These are phyloP conservation scores for Beta lomatogona DNA, from an alignment of 179 eudicot species.

Conservation along the genomic window DNA sequence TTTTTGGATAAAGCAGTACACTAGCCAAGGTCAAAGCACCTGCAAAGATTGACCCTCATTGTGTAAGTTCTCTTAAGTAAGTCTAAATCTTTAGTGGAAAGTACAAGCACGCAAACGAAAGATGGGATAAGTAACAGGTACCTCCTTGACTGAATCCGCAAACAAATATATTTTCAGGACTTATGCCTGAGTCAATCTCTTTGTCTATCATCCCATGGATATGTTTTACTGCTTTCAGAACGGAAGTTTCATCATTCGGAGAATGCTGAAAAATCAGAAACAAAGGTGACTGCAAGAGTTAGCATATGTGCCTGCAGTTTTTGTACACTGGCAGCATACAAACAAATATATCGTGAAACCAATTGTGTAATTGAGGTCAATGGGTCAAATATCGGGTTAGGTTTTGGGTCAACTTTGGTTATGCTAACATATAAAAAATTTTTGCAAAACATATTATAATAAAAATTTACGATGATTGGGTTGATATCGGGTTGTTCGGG, in stretches of 20 bases:
- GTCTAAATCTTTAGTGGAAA: slow-evolving; percentile 3
- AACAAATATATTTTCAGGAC: slow-evolving; percentile 80
- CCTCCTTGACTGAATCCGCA: slow-evolving; percentile 99
- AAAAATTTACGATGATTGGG: too few species aligned
- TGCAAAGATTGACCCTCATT: slow-evolving; percentile 34
- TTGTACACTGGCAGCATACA: too few species aligned
- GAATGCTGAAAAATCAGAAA: slow-evolving; percentile 56
- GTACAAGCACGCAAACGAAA: neutral
- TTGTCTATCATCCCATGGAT: slow-evolving; percentile 87
- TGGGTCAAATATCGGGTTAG: neutral
- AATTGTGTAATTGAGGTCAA: neutral
- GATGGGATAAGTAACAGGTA: slow-evolving; percentile 27
- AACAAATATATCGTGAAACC: too few species aligned
- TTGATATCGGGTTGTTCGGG: too few species aligned
- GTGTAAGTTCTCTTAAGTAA: neutral
- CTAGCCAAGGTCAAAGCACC: slow-evolving; percentile 99
- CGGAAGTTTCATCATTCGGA: slow-evolving; percentile 73
- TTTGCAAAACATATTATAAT: too few species aligned
- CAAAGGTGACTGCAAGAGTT: neutral
- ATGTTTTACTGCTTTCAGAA: slow-evolving; percentile 77
- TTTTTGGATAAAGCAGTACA: slow-evolving; percentile 84
- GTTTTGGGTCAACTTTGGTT: too few species aligned
- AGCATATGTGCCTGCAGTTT: too few species aligned
- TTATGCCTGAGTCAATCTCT: slow-evolving; percentile 77
- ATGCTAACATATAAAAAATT: too few species aligned